Base-by-base conservation (phyloP, 164 flowering plant genomes). In the Stephania cephalantha region DNA sequence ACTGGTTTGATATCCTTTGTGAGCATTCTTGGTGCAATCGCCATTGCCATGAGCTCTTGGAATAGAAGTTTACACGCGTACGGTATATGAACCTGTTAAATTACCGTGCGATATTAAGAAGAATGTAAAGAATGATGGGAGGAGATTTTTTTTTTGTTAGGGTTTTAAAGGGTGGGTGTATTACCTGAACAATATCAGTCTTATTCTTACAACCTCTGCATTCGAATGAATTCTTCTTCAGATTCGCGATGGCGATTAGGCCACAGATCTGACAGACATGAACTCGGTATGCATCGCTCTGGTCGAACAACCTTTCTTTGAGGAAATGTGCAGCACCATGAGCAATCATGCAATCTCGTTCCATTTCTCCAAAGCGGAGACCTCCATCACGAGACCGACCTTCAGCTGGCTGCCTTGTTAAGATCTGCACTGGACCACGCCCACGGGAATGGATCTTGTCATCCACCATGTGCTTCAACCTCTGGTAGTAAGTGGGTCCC, bases 11-110 rank as follows among this genome's bases (percentile, higher is more conserved):
- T 67, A 9, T 89, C 97, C 79, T 90, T 90, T 0, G 96, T 93
- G 20, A 93, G 85, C 99, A 95, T 91, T 75, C 97, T 85, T 6
- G 99, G 98, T 1, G 99, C 98, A 50, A 95, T 91, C 12, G 98
- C 98, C 98, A 95, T 95, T 58, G 98, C 73, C 98, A 95, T 95
- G 7, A 93, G 94, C 85, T 95, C 99, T 82, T 93, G 97, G 87
- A 93, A 93, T 25, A 95, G 89, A 71, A 95, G 86, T 84, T 95
- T 95, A 75, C 97, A 95, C 0, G 97, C 99, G 74, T 95, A 90
- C 0, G 97, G 99, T 79, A 95, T 95, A 82, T 93, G 88, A 15
- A 93, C 94, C 97, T 93, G 87, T 83, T 20, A 58, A 35, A 82
- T 71, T 22, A 6, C 15, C n/a, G 5, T 64, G 58, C 68, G 12